These are phyloP conservation scores for slime mould (Dictyostelium discoideum) DNA, from an alignment of 78 protist species.

Conservation along the genomic window DNA sequence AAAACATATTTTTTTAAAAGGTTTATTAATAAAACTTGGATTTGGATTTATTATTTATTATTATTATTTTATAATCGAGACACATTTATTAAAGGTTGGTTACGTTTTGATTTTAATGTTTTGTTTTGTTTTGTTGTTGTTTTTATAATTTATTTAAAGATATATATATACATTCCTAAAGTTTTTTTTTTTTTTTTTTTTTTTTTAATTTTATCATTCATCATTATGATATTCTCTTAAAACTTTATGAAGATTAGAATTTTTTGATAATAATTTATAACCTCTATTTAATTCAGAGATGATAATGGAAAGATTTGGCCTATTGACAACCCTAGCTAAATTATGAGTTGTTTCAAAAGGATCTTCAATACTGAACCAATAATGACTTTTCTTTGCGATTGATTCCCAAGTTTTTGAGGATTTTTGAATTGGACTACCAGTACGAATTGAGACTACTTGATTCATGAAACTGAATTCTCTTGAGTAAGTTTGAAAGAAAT, in stretches of 20 bases:
- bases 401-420: constrained; percentile 63
- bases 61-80: too few species aligned
- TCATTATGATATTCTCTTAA: constrained; percentile 42
- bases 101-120: too few species aligned
- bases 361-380: constrained; percentile 74
- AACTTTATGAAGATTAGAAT: constrained; percentile 56
- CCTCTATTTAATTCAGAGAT: constrained; percentile 67
- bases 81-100: too few species aligned
- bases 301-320: constrained; percentile 46
- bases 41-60: too few species aligned
- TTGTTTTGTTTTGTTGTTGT: too few species aligned
- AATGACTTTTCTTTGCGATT: constrained; percentile 65
- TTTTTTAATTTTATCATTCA: not conserved
- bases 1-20: too few species aligned
- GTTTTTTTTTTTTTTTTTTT: not conserved
- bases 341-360: constrained; percentile 83
- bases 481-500: constrained; percentile 67
- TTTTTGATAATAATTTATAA: constrained; percentile 60
- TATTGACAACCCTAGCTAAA: constrained; percentile 74
- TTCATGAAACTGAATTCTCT: constrained; percentile 50
- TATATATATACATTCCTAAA: not conserved
- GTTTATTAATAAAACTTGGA: too few species aligned
- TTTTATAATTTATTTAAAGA: too few species aligned
- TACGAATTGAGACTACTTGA: constrained; percentile 53
- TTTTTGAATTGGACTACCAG: constrained; percentile 35